These are phyloP conservation scores for Cercophora sp. DNA, from an alignment of 495 filamentous ascomycete genomes.

Conservation along the genomic window DNA sequence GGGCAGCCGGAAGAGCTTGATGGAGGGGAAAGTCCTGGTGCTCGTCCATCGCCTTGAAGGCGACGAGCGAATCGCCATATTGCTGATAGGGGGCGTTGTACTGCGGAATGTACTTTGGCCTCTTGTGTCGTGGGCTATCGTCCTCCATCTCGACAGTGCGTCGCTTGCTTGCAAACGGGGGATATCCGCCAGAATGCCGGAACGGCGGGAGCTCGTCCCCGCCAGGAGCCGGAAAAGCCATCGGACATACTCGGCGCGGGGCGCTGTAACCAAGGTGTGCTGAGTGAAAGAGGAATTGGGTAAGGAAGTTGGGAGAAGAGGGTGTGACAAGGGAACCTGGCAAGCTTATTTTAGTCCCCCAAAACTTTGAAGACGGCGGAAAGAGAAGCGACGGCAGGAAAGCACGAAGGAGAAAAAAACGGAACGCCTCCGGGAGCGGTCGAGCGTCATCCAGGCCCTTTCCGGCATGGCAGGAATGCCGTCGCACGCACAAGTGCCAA, in stretches of 20 bases:
- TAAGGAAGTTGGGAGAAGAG: background rate
- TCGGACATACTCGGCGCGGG: constrained; percentile 29
- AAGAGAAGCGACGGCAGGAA: background rate
- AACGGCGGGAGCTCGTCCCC: constrained; percentile 28
- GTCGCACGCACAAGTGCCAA: background rate
- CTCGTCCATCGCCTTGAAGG: constrained; percentile 15
- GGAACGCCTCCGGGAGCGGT: background rate
- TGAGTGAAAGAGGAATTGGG: background rate
- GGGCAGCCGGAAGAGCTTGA: constrained; percentile 2
- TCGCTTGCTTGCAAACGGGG: constrained; percentile 25
- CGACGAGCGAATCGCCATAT: constrained; percentile 11
- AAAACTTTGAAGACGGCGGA: background rate
- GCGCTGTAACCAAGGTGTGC: background rate
- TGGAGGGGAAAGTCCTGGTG: background rate
- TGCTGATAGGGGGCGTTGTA: background rate
- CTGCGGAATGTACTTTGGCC: constrained; percentile 17
- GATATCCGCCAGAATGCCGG: constrained; percentile 9
- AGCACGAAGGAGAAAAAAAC: background rate
- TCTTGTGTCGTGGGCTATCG: constrained; percentile 17
- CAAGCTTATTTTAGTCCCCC: no score
- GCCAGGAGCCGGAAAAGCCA: constrained; percentile 30
- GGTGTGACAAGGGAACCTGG: background rate
- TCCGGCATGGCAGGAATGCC: background rate
- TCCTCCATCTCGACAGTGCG: constrained; percentile 21
- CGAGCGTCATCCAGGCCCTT: background rate